Percentiles rank a stretch among this genome's conserved stretches.
These are phyloP conservation scores for Rosa chinensis DNA, from an alignment of 306 rosid species.

Conservation along the genomic window DNA sequence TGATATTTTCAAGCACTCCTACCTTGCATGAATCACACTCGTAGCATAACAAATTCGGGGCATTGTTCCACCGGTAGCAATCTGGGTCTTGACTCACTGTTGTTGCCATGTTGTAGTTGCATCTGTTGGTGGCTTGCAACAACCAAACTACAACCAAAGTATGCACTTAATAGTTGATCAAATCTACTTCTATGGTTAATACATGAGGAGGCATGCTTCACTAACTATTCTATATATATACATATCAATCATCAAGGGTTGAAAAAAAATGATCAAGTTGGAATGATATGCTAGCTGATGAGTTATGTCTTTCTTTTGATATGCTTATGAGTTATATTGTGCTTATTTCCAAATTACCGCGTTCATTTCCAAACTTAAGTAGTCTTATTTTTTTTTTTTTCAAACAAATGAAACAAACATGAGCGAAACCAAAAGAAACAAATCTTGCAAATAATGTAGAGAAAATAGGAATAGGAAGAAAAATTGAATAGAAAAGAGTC, in stretches of 20 bases:
- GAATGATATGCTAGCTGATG: too few species aligned
- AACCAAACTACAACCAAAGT: slow-evolving; percentile 47
- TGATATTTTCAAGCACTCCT: slow-evolving; percentile 73
- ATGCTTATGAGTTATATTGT: not conserved
- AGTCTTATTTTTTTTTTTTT: not conserved
- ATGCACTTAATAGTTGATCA: not conserved
- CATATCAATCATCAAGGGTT: not conserved
- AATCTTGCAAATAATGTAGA: not conserved
- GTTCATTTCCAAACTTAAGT: not conserved
- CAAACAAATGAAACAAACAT: not conserved
- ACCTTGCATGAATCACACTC: slow-evolving; percentile 97
- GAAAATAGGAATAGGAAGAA: not conserved
- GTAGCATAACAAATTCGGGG: slow-evolving; percentile 64
- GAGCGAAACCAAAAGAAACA: not conserved
- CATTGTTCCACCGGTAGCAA: slow-evolving; percentile 87
- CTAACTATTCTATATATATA: not conserved
- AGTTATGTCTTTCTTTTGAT: not conserved
- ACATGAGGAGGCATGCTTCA: not conserved
- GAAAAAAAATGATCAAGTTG: not conserved
- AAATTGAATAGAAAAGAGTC: not conserved
- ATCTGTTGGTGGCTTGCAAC: slow-evolving; percentile 85
- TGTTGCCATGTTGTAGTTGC: slow-evolving; percentile 54
- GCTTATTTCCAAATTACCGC: not conserved
- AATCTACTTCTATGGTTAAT: not conserved
- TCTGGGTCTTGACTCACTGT: slow-evolving; percentile 62